These are phyloP conservation scores for Leishmania arabica DNA, from an alignment of 208 protist species.

Conservation along the genomic window DNA sequence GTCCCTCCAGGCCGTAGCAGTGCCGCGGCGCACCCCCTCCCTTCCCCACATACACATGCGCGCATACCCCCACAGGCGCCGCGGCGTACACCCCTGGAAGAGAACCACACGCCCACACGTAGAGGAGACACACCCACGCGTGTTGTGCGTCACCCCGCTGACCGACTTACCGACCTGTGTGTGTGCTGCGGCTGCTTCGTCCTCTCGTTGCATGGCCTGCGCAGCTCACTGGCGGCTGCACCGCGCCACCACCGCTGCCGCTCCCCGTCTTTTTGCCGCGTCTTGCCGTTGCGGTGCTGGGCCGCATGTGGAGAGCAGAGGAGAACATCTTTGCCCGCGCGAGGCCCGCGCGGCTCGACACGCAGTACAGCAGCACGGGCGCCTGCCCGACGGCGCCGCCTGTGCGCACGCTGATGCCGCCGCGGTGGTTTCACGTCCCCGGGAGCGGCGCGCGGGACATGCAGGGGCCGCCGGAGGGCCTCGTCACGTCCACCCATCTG, in stretches of 20 bases:
- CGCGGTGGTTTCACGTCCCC: constrained; percentile 27
- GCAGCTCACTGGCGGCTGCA: not conserved
- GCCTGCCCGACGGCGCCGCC: not conserved
- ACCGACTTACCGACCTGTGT: not conserved
- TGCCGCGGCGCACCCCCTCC: not conserved
- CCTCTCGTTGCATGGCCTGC: not conserved
- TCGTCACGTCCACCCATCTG: constrained; percentile 2
- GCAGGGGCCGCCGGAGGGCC: not conserved
- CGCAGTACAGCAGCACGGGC: constrained; percentile 15
- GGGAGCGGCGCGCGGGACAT: constrained; percentile 3
- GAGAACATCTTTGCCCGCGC: constrained; percentile 23
- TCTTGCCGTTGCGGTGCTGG: not conserved
- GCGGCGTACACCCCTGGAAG: not conserved
- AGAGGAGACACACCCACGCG: not conserved
- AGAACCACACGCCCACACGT: not conserved
- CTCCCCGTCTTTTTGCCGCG: too few relatives aligned
- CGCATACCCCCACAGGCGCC: not conserved
- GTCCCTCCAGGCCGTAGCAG: not conserved
- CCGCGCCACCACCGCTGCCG: not conserved
- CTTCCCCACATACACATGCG: not conserved
- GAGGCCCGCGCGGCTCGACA: constrained; percentile 17
- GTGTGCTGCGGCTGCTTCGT: not conserved
- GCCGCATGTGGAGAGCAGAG: constrained; percentile 24
- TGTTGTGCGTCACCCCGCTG: not conserved
- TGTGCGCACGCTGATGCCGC: not conserved